Evolutionary conservation across 2,329 filamentous ascomycete genomes (phyloP).

Genomic region (Domatiomyces catenatus): DNA sequence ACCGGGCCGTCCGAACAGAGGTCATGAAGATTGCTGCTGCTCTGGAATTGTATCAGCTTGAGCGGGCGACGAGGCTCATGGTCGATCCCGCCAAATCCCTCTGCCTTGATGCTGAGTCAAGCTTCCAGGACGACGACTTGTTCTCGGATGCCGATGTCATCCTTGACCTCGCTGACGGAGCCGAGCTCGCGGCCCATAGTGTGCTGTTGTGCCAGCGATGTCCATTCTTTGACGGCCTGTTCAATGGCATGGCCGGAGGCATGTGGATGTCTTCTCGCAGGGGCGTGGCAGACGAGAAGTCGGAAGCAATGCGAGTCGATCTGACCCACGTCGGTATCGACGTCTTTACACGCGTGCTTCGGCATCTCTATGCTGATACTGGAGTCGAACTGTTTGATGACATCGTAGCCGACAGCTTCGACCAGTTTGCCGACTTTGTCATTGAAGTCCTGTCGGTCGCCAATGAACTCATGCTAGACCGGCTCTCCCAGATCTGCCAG

Average conservation of each 20-base stretch:
- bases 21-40: conserved; percentile 70
- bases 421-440: conserved; percentile 76
- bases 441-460: conserved; percentile 80
- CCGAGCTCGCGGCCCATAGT: conserved; percentile 57
- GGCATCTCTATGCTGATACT: conserved; percentile 68
- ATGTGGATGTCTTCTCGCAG: conserved; percentile 65
- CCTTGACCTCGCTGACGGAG: conserved; percentile 61
- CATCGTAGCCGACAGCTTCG: conserved; percentile 53
- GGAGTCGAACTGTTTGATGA: conserved; percentile 70
- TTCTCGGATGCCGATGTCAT: conserved; percentile 68
- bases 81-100: conserved; percentile 48
- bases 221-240: conserved; percentile 82
- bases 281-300: conserved; percentile 29
- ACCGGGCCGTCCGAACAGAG: conserved; percentile 65
- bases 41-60: conserved; percentile 55
- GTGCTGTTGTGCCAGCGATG: conserved; percentile 66
- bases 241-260: conserved; percentile 72
- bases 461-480: conserved; percentile 90
- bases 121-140: conserved; percentile 52
- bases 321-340: conserved; percentile 61
- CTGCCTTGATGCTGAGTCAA: conserved; percentile 53
- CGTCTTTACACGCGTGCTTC: conserved; percentile 64
- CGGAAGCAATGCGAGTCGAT: conserved; percentile 52
- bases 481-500: conserved; percentile 80
- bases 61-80: conserved; percentile 64